phyloP scores from a whole-genome alignment of 495 filamentous ascomycete genomes.

The Penicillium odoratum region DNA sequence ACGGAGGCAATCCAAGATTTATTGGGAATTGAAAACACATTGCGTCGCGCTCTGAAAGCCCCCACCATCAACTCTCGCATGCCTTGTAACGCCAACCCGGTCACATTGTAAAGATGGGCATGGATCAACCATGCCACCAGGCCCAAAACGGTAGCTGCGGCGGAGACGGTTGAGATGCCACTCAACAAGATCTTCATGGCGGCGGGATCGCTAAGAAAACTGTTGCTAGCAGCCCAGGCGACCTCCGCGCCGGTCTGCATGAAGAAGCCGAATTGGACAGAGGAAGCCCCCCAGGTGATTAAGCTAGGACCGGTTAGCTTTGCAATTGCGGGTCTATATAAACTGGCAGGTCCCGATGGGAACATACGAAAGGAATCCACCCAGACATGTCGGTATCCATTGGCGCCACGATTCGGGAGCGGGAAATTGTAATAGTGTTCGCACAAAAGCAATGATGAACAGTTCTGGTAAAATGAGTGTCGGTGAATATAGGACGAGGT shows the following conservation, averaged over 20 bases:
- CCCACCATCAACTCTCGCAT: slow-evolving; percentile 22
- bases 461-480: slow-evolving; percentile 39
- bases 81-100: slow-evolving; percentile 27
- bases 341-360: not conserved
- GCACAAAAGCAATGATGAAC: slow-evolving; percentile 31
- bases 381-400: slow-evolving; percentile 30
- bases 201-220: slow-evolving; percentile 41
- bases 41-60: slow-evolving; percentile 20
- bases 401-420: slow-evolving; percentile 23
- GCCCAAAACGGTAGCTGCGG: slow-evolving; percentile 34
- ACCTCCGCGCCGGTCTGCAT: slow-evolving; percentile 45
- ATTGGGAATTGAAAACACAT: slow-evolving; percentile 20
- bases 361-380: slow-evolving; percentile 37
- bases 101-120: slow-evolving; percentile 32
- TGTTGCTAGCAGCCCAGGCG: slow-evolving; percentile 38
- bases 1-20: slow-evolving; percentile 23
- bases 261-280: slow-evolving; percentile 45
- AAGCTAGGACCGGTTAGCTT: slow-evolving; percentile 22
- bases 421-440: slow-evolving; percentile 29
- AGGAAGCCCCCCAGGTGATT: slow-evolving; percentile 33
- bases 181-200: slow-evolving; percentile 47
- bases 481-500: slow-evolving; percentile 38
- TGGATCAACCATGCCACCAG: slow-evolving; percentile 31
- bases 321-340: not conserved
- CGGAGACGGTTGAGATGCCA: slow-evolving; percentile 37